phyloP scores from a whole-genome alignment of 2,329 filamentous ascomycete genomes.

The Pleomassaria siparia region DNA sequence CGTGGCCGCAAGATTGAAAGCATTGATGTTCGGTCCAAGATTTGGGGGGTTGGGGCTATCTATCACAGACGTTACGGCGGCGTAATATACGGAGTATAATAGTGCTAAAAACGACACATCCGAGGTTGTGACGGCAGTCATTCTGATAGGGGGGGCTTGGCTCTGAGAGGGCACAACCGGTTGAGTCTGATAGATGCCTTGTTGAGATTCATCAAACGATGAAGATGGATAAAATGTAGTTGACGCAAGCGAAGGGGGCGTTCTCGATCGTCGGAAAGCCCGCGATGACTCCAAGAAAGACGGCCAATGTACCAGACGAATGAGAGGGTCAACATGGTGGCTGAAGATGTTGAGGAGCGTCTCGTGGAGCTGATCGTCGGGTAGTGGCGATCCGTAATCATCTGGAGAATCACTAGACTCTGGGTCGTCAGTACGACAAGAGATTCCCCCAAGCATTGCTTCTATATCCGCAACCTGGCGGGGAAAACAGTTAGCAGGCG shows the following conservation, averaged over 20 bases:
- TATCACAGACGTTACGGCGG: constrained; percentile 17
- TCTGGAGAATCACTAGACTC: neutral
- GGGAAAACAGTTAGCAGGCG: neutral
- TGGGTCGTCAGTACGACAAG: neutral
- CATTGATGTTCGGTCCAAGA: constrained; percentile 14
- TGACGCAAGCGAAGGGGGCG: constrained; percentile 3
- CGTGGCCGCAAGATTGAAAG: constrained; percentile 10
- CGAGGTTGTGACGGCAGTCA: constrained; percentile 2
- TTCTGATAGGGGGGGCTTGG: neutral
- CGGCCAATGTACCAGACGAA: constrained; percentile 24
- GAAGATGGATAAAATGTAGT: constrained; percentile 10
- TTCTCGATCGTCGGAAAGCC: constrained; percentile 6
- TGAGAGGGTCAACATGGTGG: constrained; percentile 21
- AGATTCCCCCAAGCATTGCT: constrained; percentile 1
- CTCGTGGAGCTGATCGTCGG: constrained; percentile 18
- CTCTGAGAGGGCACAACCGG: constrained; percentile 4
- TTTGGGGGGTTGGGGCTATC: constrained; percentile 15
- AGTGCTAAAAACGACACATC: constrained; percentile 19
- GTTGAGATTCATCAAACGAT: constrained; percentile 9
- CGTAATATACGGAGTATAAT: constrained; percentile 21
- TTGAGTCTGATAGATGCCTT: constrained; percentile 2
- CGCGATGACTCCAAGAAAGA: constrained; percentile 17
- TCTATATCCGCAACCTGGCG: constrained; percentile 9
- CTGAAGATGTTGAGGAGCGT: constrained; percentile 15
- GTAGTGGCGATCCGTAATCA: constrained; percentile 9